Conservation (phyloP, 2,329 filamentous ascomycete species). For the Diaporthe sp. region DNA sequence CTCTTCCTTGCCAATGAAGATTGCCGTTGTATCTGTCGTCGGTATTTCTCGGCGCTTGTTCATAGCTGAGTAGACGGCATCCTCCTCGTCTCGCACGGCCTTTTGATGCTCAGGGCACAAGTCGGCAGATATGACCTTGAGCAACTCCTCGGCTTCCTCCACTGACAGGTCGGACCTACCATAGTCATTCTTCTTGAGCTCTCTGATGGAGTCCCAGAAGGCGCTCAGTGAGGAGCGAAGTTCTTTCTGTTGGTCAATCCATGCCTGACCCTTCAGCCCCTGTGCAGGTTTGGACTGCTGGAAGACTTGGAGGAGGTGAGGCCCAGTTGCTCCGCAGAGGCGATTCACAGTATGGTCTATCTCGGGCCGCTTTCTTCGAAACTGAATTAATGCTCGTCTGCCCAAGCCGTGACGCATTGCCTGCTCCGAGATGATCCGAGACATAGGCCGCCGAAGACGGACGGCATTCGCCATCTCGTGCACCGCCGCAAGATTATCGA, state of each 20-base stretch:
- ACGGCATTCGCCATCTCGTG: background rate
- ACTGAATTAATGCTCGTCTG: background rate
- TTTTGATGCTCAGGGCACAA: background rate
- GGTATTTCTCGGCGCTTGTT: background rate
- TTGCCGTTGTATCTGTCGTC: background rate
- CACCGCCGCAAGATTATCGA: background rate
- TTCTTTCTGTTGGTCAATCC: background rate
- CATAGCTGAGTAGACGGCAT: background rate
- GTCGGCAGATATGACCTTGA: background rate
- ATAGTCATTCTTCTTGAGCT: background rate
- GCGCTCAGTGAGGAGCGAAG: background rate
- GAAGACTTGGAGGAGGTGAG: background rate
- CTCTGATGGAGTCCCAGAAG: conserved; percentile 7
- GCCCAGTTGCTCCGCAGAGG: background rate
- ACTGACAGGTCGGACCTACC: background rate
- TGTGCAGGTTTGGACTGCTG: background rate
- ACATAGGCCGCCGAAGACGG: background rate
- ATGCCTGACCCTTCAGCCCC: background rate
- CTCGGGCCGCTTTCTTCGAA: background rate
- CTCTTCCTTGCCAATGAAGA: background rate
- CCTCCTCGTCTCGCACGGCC: background rate
- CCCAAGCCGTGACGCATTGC: background rate
- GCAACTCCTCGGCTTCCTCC: background rate
- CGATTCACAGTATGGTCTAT: background rate
- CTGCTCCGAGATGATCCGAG: background rate